Evolutionary conservation across 345 rosid species (phyloP), one percentile per base, ranked within the genome.

Genomic region (Euphorbia peplus): DNA sequence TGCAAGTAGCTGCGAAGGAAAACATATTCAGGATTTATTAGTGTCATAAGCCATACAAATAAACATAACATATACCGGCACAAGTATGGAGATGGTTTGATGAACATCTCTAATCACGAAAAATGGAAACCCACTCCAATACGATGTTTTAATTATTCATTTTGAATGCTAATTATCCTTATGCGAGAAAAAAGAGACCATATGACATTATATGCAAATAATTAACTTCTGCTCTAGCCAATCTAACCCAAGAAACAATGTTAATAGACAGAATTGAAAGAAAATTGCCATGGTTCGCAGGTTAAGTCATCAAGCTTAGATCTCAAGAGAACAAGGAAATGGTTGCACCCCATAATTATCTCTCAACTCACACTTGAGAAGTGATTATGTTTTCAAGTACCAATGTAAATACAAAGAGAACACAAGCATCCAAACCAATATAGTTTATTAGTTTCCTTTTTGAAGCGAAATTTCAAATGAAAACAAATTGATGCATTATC

Each of bases 1-100:
- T 91, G 96, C 89, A 95, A 75, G 83, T 69, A 84, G 77, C 97
- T 95, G 87, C 53, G 75, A n/a, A 68, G 80, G 32, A 70, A 37
- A 29, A 67, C 26, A 63, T 15, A 16, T 63, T 26, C 21, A 55
- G 5, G 21, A 55, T 60, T 54, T 44, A 67, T 55, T 52, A 18
- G 55, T 9, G 25, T 58, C 19, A 6, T 4, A 10, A 60, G 53
- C 7, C 25, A 32, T 15, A 24, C 11, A 11, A 42, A 50, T n/a
- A 16, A 4, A 35, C 16, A 37, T 28, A 26, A 2, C 22, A 54
- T 22, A 46, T 24, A 26, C 19, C 5, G 4, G 24, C 12, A 47
- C 22, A 21, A 65, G 11, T 11, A n/a, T 22, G 12, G 26, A 47
- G 28, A 47, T 48, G 56, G 35, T 59, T 32, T 18, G 10, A 59